phyloP scores from a whole-genome alignment of 345 rosid genomes.

The Salix exigua region DNA sequence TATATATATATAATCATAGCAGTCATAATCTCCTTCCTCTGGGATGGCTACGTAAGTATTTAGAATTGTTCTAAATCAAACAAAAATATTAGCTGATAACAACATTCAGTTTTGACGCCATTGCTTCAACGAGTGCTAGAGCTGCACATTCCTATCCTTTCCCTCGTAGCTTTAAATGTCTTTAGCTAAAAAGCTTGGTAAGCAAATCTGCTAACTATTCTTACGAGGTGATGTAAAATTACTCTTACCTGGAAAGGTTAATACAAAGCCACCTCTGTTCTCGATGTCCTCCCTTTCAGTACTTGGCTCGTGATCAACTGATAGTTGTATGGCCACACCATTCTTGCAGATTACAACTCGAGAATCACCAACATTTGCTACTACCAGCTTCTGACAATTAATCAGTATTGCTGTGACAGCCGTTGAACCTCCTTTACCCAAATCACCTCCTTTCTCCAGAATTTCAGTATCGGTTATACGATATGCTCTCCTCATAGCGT shows the following conservation, averaged over 20 bases:
- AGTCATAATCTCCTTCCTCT: no score
- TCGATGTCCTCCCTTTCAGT: slow-evolving; percentile 61
- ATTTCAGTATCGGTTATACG: slow-evolving; percentile 56
- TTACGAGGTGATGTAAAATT: not conserved
- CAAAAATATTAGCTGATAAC: no score
- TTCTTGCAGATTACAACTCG: slow-evolving; percentile 73
- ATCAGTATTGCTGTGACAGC: slow-evolving; percentile 87
- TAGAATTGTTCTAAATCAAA: no score
- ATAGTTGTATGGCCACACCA: slow-evolving; percentile 68
- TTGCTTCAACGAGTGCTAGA: no score
- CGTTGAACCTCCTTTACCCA: slow-evolving; percentile 92
- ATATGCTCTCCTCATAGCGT: slow-evolving; percentile 70
- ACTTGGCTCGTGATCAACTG: slow-evolving; percentile 87
- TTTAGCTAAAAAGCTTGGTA: not conserved
- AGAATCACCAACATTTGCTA: slow-evolving; percentile 94
- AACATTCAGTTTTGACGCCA: no score
- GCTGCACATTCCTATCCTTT: not conserved
- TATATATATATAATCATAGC: no score
- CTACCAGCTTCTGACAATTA: slow-evolving; percentile 64
- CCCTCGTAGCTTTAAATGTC: not conserved
- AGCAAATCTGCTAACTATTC: not conserved
- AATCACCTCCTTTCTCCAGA: slow-evolving; percentile 60
- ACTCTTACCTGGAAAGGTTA: slow-evolving; percentile 72
- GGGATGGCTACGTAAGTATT: no score
- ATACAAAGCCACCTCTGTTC: slow-evolving; percentile 84